Base-by-base conservation (phyloP, 2,329 filamentous ascomycete species). In the Trichoderma guizhouense region DNA sequence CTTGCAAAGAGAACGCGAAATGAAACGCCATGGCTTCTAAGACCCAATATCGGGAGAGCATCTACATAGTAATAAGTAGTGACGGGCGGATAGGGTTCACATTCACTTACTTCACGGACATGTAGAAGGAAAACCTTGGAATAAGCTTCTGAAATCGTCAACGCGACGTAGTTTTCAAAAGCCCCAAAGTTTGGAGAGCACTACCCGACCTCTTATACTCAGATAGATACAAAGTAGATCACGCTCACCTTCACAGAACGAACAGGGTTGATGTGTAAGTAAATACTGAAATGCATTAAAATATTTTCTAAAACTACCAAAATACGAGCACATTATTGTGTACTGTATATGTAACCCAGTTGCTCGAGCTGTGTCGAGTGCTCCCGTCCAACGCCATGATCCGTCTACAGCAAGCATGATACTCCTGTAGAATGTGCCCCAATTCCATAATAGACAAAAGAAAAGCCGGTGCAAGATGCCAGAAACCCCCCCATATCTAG, bases 391-490 rank as follows among this genome's bases (percentile, higher is more conserved):
- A 71, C 68, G 61, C 58, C 68, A 24, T 60, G 30, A 43, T 67
- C 57, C 62, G 11, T 71, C 70, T 71, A 60, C 63, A 62, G 53
- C 63, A 30, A 66, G 53, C 24, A 9, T 7, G 36, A 3, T 51
- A 39, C 30, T 18, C 30, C 24, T 55, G 63, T 55, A 71, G 68
- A 64, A 43, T 57, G 32, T 62, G 39, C 53, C 70, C 70, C n/a
- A 24, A 14, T 65, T 57, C 61, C 62, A 24, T 60, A 51, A 71
- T 14, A 32, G 57, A 72, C 28, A 69, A 69, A 72, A 39, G 57
- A 57, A 67, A 69, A 34, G 18, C 7, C 28, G 55, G 36, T 43
- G 64, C 15, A 62, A 51, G 62, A 66, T 57, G 39, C 62, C 62
- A 51, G 24, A 63, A 47, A n/a, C n/a, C n/a, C 36, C 61, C 69